phyloP scores from a whole-genome alignment of 225 moss, liverwort and hornwort species.

The Pseudisothecium myosuroides region DNA sequence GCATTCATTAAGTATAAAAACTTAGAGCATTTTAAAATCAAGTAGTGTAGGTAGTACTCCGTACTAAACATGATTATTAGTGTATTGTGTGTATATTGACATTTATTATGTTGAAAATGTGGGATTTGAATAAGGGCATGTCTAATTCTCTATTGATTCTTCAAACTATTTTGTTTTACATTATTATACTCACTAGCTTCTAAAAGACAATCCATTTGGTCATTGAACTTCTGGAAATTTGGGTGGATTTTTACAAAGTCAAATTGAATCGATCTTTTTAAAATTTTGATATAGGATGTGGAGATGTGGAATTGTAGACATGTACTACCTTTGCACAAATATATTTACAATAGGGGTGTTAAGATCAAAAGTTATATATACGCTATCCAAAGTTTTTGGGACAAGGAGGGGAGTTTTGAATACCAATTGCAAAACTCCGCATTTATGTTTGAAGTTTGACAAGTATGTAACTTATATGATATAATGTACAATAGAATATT shows the following conservation, averaged over 20 bases:
- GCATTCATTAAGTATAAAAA: neutral
- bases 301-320: neutral
- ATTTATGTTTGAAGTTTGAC: neutral
- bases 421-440: neutral
- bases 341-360: neutral
- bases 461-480: no score
- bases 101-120: neutral
- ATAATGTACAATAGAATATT: neutral
- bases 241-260: neutral
- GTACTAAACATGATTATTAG: neutral
- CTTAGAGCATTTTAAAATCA: neutral
- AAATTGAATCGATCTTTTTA: neutral
- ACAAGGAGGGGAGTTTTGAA: neutral
- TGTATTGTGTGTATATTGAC: neutral
- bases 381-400: neutral
- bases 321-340: neutral
- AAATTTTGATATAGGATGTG: neutral
- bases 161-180: neutral
- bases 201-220: neutral
- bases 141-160: neutral
- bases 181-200: neutral
- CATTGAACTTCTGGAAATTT: neutral
- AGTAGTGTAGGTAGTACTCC: neutral
- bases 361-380: neutral
- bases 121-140: neutral